Base-by-base conservation (phyloP, 2,329 filamentous ascomycete species). In the Paecilomyces dactylethromorphus region DNA sequence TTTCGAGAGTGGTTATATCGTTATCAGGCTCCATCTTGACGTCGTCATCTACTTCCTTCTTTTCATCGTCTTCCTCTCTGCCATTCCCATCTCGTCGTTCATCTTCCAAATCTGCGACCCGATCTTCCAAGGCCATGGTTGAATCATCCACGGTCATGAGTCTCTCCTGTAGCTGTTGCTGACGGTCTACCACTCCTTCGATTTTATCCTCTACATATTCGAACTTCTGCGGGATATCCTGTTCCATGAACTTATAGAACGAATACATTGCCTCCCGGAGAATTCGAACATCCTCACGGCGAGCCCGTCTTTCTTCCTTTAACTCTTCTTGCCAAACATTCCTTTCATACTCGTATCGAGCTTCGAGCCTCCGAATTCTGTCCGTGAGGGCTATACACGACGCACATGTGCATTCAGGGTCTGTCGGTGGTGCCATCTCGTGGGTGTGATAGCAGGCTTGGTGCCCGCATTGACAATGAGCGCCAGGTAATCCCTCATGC, bases 381-480 rank as follows among this genome's bases (percentile, higher is more conserved):
- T 70, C 68, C 31, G 63, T 26, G 26, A 69, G 55, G 32, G 58
- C 55, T 58, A 51, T 29, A 39, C 59, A 45, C 56, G 62, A 49
- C n/a, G 45, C 33, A 13, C 18, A 18, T 53, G 58, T 55, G 35
- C 54, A 56, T 57, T 57, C 26, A 50, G 59, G 32, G 55, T 57
- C 15, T 22, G 56, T 33, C 32, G 39, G 29, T 59, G 53, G 57
- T 59, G 56, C 22, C n/a, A 22, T n/a, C n/a, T 55, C 32, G 12
- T 51, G 54, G 24, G 54, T 73, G 62, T 79, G 78, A 62, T 76
- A 74, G 72, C 77, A 79, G 63, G 77, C 77, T 65, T 78, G 77
- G 65, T 79, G 77, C 13, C 77, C 77, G 63, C 77, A 79, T 21
- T 76, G 76, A 62, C 78, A 80, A 55, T 66, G 71, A n/a, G 75